These are phyloP conservation scores for Eucalyptus guilfoylei DNA, from an alignment of 345 rosid genomes.

Conservation along the genomic window DNA sequence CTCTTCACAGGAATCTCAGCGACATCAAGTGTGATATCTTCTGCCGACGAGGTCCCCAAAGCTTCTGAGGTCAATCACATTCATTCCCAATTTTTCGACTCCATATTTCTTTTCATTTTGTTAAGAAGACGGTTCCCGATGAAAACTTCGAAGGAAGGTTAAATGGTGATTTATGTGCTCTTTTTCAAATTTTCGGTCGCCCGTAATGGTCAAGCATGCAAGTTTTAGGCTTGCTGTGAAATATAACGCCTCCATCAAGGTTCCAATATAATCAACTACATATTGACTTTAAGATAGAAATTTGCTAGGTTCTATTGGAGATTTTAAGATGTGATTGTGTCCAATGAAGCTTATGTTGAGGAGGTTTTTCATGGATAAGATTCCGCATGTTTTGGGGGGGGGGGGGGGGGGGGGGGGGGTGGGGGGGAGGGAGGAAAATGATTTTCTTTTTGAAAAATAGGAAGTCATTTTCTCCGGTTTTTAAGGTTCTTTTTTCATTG, in stretches of 20 bases:
- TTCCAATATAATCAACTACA: neutral
- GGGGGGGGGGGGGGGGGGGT: too few relatives aligned
- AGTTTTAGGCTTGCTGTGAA: neutral
- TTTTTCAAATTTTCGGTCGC: neutral
- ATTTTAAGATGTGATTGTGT: neutral
- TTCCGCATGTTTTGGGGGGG: neutral
- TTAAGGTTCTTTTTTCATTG: neutral
- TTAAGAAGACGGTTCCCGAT: neutral
- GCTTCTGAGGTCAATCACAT: constrained; percentile 51
- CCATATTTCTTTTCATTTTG: neutral
- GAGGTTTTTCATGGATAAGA: neutral
- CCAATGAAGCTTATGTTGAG: neutral
- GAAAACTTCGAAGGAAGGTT: too few relatives aligned
- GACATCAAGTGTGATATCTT: constrained; percentile 92
- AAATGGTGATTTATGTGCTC: neutral
- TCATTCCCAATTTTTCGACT: neutral
- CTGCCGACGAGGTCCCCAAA: constrained; percentile 83
- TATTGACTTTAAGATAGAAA: neutral
- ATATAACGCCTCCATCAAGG: neutral
- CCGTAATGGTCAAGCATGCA: neutral
- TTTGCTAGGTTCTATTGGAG: neutral
- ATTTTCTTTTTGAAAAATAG: too few relatives aligned
- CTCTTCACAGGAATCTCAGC: constrained; percentile 89
- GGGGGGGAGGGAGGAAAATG: too few relatives aligned
- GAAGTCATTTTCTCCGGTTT: neutral